Conservation (phyloP, 1,284 basidiomycete genomes). For the Puccinia polysora region DNA sequence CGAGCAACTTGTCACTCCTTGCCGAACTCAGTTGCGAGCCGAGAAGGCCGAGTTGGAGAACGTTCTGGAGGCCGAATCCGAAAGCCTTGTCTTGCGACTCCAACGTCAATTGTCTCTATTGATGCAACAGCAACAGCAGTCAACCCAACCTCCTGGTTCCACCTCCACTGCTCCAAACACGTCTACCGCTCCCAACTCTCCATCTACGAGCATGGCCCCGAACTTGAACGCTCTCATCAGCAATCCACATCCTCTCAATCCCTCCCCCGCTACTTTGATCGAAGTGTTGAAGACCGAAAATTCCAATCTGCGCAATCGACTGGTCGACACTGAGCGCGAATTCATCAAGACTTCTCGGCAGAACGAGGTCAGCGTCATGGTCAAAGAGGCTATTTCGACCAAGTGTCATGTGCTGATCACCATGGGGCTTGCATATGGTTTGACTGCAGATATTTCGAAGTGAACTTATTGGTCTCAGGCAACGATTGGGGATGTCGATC, state of each 20-base stretch:
- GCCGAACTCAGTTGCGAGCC: conserved; percentile 61
- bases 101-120: conserved; percentile 66
- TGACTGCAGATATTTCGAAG: conserved; percentile 62
- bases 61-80: conserved; percentile 69
- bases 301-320: conserved; percentile 62
- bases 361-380: conserved; percentile 59
- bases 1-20: conserved; percentile 14
- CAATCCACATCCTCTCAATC: conserved; percentile 46
- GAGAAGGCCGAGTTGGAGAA: conserved; percentile 78
- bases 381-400: neutral
- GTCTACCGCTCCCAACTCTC: conserved; percentile 46
- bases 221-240: conserved; percentile 39
- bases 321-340: conserved; percentile 68
- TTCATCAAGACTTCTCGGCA: conserved; percentile 66
- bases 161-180: conserved; percentile 45
- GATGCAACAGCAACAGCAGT: conserved; percentile 51
- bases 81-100: conserved; percentile 69
- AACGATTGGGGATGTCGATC: conserved; percentile 55
- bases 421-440: neutral
- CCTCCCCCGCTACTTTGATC: conserved; percentile 60
- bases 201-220: conserved; percentile 44
- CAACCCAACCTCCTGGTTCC: conserved; percentile 20
- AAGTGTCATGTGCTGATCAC: neutral
- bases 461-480: conserved; percentile 68
- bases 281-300: conserved; percentile 71